phyloP scores from a whole-genome alignment of 768 basidiomycete genomes.

The Paxillus ammoniavirescens region DNA sequence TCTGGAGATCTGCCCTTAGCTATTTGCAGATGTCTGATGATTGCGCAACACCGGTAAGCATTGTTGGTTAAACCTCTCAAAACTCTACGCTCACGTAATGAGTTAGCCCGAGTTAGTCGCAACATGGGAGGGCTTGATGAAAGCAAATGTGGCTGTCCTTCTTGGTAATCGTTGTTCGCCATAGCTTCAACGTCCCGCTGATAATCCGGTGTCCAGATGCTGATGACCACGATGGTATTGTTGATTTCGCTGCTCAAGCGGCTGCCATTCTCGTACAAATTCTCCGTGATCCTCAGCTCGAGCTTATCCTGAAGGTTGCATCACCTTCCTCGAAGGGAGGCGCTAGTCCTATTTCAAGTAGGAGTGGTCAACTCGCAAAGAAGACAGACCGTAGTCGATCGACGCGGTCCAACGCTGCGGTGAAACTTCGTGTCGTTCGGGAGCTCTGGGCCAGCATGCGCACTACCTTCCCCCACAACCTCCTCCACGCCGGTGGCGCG shows the following conservation, averaged over 20 bases:
- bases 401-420: conserved; percentile 38
- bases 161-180: conserved; percentile 38
- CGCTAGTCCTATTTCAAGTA: conserved; percentile 3
- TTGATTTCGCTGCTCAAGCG: conserved; percentile 40
- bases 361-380: not conserved
- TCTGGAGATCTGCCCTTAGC: conserved; percentile 51
- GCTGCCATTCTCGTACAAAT: conserved; percentile 48
- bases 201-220: conserved; percentile 34
- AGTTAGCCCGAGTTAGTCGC: conserved; percentile 45
- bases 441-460: conserved; percentile 56
- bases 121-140: conserved; percentile 59
- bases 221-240: conserved; percentile 38
- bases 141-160: conserved; percentile 43
- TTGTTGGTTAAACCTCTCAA: not conserved
- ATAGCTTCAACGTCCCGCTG: not conserved
- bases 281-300: conserved; percentile 45
- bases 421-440: conserved; percentile 58
- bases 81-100: conserved; percentile 3
- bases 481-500: conserved; percentile 44
- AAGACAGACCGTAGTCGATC: conserved; percentile 4
- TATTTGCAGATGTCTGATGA: conserved; percentile 46
- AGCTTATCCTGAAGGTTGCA: conserved; percentile 34
- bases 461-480: conserved; percentile 38
- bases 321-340: conserved; percentile 8
- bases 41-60: conserved; percentile 49